These are phyloP conservation scores for Entomortierella beljakovae DNA, from an alignment of 192 early-diverging fungal species.

Conservation along the genomic window DNA sequence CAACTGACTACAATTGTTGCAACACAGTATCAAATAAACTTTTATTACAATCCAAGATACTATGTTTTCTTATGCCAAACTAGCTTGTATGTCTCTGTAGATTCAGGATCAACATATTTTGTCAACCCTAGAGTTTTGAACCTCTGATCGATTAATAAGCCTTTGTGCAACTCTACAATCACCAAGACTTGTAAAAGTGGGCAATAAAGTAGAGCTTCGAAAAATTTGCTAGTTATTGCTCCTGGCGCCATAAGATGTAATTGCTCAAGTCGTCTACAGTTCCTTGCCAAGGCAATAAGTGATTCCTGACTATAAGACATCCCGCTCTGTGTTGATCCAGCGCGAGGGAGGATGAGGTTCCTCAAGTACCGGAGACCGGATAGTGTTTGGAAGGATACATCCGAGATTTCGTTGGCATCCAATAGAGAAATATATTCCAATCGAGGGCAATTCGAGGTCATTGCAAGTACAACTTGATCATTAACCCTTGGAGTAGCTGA, in stretches of 20 bases:
- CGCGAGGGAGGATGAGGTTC: conserved; percentile 45
- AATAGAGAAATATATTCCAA: conserved; percentile 49
- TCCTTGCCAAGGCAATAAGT: conserved; percentile 39
- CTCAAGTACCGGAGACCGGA: conserved; percentile 43
- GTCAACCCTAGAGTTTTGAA: conserved; percentile 47
- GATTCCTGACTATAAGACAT: conserved; percentile 49
- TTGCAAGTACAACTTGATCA: conserved; percentile 41
- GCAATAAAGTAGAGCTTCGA: conserved; percentile 41
- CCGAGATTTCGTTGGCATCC: conserved; percentile 51
- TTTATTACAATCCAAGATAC: neutral
- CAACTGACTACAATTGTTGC: too few relatives aligned
- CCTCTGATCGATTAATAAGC: conserved; percentile 46
- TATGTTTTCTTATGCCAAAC: conserved; percentile 54
- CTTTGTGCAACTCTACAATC: conserved; percentile 46
- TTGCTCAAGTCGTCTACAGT: conserved; percentile 45
- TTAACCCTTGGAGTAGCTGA: conserved; percentile 45
- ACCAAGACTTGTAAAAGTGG: conserved; percentile 45
- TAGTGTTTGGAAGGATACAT: conserved; percentile 45
- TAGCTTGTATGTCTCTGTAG: conserved; percentile 39
- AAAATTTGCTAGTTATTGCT: conserved; percentile 41
- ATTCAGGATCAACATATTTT: conserved; percentile 49
- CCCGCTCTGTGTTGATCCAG: conserved; percentile 34
- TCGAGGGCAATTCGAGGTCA: conserved; percentile 36
- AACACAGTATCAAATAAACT: neutral
- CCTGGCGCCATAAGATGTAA: conserved; percentile 46